Base-by-base conservation (phyloP, 768 basidiomycete species). In the Roridomyces roridus region DNA sequence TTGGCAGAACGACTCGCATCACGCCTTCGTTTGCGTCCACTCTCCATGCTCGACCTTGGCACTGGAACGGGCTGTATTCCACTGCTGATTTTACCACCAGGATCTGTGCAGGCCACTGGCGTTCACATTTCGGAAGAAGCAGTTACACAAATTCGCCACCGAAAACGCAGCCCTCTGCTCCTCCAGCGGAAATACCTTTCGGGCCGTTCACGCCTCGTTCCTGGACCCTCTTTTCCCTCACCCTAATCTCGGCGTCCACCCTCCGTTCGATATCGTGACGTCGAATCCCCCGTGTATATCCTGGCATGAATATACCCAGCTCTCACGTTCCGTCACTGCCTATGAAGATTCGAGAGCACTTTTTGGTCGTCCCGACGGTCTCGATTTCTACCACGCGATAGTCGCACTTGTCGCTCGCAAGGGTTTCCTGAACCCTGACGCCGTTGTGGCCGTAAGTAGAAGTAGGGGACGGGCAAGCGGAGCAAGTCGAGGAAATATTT, bases 21-120 rank as follows among this genome's bases (percentile, higher is more conserved):
- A n/a, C 57, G 71, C 3, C 78, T 79, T 9, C 62, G 70, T 35
- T 61, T 70, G 51, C 68, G 62, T 44, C 72, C 76, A 52, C 60
- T 74, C 41, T 76, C 74, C 26, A 72, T 96, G 24, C 78, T 98
- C 28, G 96, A 99, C 74, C 84, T 98, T 41, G 94, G 96, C 70
- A 96, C 95, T 6, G 96, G 96, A 42, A 85, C 93, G 0, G 96
- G 91, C 14, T 95, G 94, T 70, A 95, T 98, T 46, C 91, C 94
- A 2, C 82, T 97, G 37, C 78, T 93, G n/a, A 77, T 98, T 17
- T 87, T 85, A 74, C 83, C 85, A 15, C 71, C 77, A 41, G 85
- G 83, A 45, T 80, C 76, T 59, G 62, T 85, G 41, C 74, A 70
- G 9, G 84, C 88, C 2, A 73, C 80, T 57, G 92, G 84, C 21